Base-by-base conservation (phyloP, 2,329 filamentous ascomycete species). In the Ophiostoma novo-ulmi region DNA sequence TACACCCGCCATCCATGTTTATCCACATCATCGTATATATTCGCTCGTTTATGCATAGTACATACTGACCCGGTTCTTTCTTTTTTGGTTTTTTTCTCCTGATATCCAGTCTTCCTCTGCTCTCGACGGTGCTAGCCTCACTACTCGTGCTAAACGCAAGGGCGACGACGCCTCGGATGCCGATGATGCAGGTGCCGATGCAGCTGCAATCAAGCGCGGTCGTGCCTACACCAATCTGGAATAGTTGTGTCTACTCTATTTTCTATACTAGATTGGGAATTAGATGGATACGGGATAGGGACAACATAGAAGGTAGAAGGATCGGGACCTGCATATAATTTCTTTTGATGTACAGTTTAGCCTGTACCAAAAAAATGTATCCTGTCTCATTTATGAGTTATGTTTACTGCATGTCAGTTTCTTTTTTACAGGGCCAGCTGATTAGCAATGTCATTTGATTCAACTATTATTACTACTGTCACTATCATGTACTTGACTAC, bases 181-280 rank as follows among this genome's bases (percentile, higher is more conserved):
- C 58, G 58, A 61, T 13, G 58, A 61, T 10, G 36, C 39, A 3
- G 58, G 17, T 20, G 36, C 39, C 26, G 66, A 20, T 36, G 66
- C 66, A 10, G 41, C 66, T 36, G 48, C 41, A 5, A 58, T 5
- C 67, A 65, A 65, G 63, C 41, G 41, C 67, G 73, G 72, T 48
- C 68, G 82, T 77, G 38, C 39, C 61, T 22, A n/a, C 22, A 26
- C 38, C n/a, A 22, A 22, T 13, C 52, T 58, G 52, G 52, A 58
- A 13, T 58, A 58, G 52, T 26, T 55, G n/a, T 5, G n/a, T 10
- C 8, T 58, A 20, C 17, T 48, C 44, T 20, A 48, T 1, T 48
- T 48, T 48, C 17, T 48, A 39, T 48, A 20, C 44, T 8, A 48
- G 44, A 26, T 58, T 48, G 44, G 44, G 44, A 17, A n/a, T n/a